Evolutionary conservation across 345 rosid genomes (phyloP), one percentile per base, ranked within the genome.

Genomic region (Anastatica hierochuntica): DNA sequence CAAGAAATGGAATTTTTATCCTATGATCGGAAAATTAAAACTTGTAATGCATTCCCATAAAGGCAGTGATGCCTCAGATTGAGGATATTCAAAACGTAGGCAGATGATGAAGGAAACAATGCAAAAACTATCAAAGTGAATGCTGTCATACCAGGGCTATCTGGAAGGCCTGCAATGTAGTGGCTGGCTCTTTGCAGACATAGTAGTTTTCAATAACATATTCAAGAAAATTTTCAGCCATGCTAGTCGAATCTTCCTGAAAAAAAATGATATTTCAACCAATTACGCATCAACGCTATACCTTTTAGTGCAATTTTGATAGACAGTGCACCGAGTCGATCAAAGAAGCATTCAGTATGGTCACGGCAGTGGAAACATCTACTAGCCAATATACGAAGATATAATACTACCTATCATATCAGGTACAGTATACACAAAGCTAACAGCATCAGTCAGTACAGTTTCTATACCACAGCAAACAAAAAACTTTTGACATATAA

Each of bases 151-250:
- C 99, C 88, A 88, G 50, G 39, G 97, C 83, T 52, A 92, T 69
- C 69, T 76, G 87, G 60, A 92, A 92, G 13, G 95, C 99, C 72
- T 88, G 94, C 63, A 81, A 73, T 30, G 68, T 51, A 44, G 80
- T 58, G 29, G 63, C 68, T 20, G 82, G 82, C 68, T 88, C 85
- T 73, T 58, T 66, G 40, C 46, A 65, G 43, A 88, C 74, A 56
- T 17, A 77, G 66, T 79, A 77, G 67, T 88, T 80, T 54, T 74
- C 81, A 74, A 85, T 67, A 24, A 92, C 77, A 74, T 83, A 85
- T 64, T 77, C 79, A 23, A 85, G 83, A 69, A 88, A 70, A 33
- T 49, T 71, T 49, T 73, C 80, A 67, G 53, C 81, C 77, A 79
- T 73, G 53, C 49, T 58, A 72, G 64, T 80, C 56, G 72, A 74